Evolutionary conservation across 2,329 filamentous ascomycete genomes (phyloP).

Genomic region (Tolypocladium paradoxum): DNA sequence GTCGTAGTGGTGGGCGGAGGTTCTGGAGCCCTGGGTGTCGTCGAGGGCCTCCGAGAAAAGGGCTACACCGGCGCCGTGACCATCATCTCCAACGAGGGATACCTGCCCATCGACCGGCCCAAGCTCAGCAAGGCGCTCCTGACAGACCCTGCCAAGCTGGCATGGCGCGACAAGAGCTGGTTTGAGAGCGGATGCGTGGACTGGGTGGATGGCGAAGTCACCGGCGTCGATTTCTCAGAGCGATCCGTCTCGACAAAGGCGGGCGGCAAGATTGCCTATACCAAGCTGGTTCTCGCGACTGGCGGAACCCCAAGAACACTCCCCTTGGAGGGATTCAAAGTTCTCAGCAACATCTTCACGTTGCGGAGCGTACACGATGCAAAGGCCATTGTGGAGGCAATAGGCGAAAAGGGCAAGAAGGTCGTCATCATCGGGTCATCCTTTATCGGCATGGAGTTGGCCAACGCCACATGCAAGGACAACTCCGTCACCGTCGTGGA

Average conservation of each 20-base stretch:
- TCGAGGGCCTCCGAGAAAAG: conserved; percentile 73
- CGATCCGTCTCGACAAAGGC: conserved; percentile 67
- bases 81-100: conserved; percentile 72
- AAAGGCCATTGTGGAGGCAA: conserved; percentile 65
- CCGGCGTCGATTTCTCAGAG: conserved; percentile 60
- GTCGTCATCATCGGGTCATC: conserved; percentile 85
- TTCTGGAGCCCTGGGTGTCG: conserved; percentile 67
- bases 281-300: conserved; percentile 82
- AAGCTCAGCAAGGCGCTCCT: conserved; percentile 93
- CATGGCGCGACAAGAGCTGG: conserved; percentile 66
- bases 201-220: conserved; percentile 55
- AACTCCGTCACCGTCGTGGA: conserved; percentile 82
- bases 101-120: conserved; percentile 82
- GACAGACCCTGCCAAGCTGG: conserved; percentile 67
- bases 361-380: conserved; percentile 69
- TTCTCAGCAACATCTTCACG: conserved; percentile 77
- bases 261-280: conserved; percentile 64
- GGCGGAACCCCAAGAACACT: conserved; percentile 69
- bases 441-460: conserved; percentile 98
- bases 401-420: conserved; percentile 79
- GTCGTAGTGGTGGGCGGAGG: conserved; percentile 85
- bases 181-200: conserved; percentile 54
- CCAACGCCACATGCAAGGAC: conserved; percentile 66
- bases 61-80: conserved; percentile 75
- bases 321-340: conserved; percentile 76